These are phyloP conservation scores for Aspergillus diversus DNA, from an alignment of 495 filamentous ascomycete genomes.

Conservation along the genomic window DNA sequence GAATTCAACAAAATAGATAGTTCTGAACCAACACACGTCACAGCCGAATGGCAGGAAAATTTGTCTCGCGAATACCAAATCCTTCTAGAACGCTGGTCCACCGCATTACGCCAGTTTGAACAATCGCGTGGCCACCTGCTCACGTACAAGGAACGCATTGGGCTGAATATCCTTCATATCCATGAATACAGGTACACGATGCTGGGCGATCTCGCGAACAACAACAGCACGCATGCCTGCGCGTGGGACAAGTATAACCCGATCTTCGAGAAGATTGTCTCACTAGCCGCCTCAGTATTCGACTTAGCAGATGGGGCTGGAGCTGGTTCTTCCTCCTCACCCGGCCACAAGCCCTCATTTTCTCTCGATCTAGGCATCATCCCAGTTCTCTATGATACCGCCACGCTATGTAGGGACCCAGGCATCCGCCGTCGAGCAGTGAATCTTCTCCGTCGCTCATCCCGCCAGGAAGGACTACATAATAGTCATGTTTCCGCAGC, in stretches of 20 bases:
- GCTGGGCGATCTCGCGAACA: constrained; percentile 11
- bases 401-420: constrained; percentile 62
- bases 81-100: constrained; percentile 23
- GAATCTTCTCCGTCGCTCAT: constrained; percentile 52
- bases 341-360: constrained; percentile 18
- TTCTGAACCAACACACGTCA: neutral
- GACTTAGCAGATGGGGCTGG: neutral
- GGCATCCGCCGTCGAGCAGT: constrained; percentile 59
- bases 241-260: constrained; percentile 27
- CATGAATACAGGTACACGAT: constrained; percentile 20
- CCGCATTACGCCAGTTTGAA: constrained; percentile 24
- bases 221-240: neutral
- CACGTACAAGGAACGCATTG: constrained; percentile 22
- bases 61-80: constrained; percentile 12
- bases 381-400: constrained; percentile 57
- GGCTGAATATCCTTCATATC: constrained; percentile 24
- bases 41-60: neutral
- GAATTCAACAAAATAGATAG: neutral
- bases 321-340: neutral
- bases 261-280: constrained; percentile 31
- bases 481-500: constrained; percentile 60
- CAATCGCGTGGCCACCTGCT: constrained; percentile 13
- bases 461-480: constrained; percentile 66
- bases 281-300: constrained; percentile 27
- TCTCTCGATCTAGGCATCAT: constrained; percentile 52